Evolutionary conservation across 495 filamentous ascomycete species (phyloP).

Genomic region (Oidiodendron maius): DNA sequence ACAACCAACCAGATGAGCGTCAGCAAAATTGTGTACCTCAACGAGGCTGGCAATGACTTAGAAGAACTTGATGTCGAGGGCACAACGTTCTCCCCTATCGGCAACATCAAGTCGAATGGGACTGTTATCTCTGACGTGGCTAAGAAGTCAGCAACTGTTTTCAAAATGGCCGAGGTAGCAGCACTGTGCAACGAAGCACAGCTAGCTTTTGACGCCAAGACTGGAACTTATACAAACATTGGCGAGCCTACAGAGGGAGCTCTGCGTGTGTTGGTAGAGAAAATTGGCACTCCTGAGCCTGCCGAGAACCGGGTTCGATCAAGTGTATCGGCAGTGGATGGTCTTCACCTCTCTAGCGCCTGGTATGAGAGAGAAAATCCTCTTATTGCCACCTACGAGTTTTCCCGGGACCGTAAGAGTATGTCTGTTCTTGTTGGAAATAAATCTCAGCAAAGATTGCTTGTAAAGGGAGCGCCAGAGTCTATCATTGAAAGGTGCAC

Average conservation of each 20-base stretch:
- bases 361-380: conserved; percentile 75
- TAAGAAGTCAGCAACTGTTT: conserved; percentile 69
- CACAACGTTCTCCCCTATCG: conserved; percentile 85
- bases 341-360: conserved; percentile 53
- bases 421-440: conserved; percentile 91
- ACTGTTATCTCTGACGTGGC: conserved; percentile 63
- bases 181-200: conserved; percentile 87
- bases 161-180: conserved; percentile 78
- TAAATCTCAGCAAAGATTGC: conserved; percentile 63
- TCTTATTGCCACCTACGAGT: conserved; percentile 86
- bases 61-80: conserved; percentile 91
- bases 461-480: conserved; percentile 97
- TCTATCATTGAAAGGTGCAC: conserved; percentile 89
- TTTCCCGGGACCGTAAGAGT: conserved; percentile 96
- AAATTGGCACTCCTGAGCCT: conserved; percentile 67
- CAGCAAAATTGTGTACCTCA: conserved; percentile 82
- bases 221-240: conserved; percentile 69
- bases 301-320: conserved; percentile 48
- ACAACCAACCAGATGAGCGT: conserved; percentile 99
- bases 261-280: conserved; percentile 85
- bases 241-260: conserved; percentile 97
- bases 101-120: conserved; percentile 61
- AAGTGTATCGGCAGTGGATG: conserved; percentile 60
- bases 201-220: conserved; percentile 74
- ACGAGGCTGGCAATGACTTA: conserved; percentile 61